Evolutionary conservation across 129 eudicot species (phyloP).

Genomic region (Ambrosia trifida): DNA sequence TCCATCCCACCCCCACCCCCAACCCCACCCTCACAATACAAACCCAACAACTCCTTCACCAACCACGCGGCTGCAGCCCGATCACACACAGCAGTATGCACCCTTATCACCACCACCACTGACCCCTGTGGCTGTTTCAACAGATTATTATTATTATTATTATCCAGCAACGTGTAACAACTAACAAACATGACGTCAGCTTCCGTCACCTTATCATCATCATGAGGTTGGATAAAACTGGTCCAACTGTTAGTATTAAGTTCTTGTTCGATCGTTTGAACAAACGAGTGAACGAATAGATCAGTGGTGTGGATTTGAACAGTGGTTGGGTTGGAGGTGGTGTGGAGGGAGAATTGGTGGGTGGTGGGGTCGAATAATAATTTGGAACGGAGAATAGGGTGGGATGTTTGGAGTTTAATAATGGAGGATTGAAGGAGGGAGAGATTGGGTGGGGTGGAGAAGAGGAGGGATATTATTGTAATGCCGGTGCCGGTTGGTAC

Average conservation of each 20-base stretch:
- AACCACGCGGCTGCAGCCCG: slow-evolving; percentile 57
- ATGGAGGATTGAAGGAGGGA: slow-evolving; percentile 55
- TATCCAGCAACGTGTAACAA: slow-evolving; percentile 38
- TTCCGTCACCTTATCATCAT: slow-evolving; percentile 13
- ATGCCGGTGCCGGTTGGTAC: slow-evolving; percentile 89
- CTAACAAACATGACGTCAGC: slow-evolving; percentile 49
- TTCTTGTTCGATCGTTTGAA: slow-evolving; percentile 54
- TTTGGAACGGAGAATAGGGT: slow-evolving; percentile 73
- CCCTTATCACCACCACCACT: slow-evolving; percentile 51
- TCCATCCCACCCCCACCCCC: slow-evolving; percentile 18
- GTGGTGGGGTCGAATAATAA: slow-evolving; percentile 54
- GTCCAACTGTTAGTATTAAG: slow-evolving; percentile 54
- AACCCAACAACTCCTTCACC: slow-evolving; percentile 48
- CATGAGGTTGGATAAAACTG: background rate
- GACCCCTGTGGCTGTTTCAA: slow-evolving; percentile 19
- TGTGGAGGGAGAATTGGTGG: slow-evolving; percentile 44
- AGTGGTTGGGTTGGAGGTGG: slow-evolving; percentile 28
- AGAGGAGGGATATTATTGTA: slow-evolving; percentile 68
- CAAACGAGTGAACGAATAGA: slow-evolving; percentile 31
- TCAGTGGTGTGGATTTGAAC: slow-evolving; percentile 47
- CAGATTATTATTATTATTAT: no score
- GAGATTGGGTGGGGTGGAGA: slow-evolving; percentile 50
- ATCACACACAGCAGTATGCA: slow-evolving; percentile 83
- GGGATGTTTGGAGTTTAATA: slow-evolving; percentile 53
- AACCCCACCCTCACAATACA: slow-evolving; percentile 23